Percentiles rank a stretch among this genome's conserved stretches.
Conservation (phyloP, 2,329 filamentous ascomycete genomes). For the Scytalidium sp. region DNA sequence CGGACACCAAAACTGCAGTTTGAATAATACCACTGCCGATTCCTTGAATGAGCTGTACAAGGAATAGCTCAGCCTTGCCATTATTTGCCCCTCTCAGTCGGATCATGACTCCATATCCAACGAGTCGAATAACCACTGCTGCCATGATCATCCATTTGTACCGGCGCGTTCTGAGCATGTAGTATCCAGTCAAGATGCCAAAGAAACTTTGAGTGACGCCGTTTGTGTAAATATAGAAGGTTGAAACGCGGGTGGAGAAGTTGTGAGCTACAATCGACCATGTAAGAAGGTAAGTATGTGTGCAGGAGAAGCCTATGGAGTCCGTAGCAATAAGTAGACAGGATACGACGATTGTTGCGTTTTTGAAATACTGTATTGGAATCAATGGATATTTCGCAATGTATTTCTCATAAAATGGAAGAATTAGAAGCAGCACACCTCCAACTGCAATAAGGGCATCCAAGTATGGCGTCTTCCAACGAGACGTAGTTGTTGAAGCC, state of each 20-base stretch:
- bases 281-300: conserved; percentile 45
- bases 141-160: conserved; percentile 45
- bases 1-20: conserved; percentile 38
- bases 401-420: conserved; percentile 47
- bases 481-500: conserved; percentile 29
- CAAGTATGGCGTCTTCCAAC: conserved; percentile 42
- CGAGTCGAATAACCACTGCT: conserved; percentile 37
- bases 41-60: conserved; percentile 46
- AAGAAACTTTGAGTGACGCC: conserved; percentile 39
- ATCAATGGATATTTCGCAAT: conserved; percentile 42
- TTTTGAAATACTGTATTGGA: conserved; percentile 42
- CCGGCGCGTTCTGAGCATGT: conserved; percentile 38
- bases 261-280: conserved; percentile 43
- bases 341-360: conserved; percentile 38
- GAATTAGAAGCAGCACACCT: conserved; percentile 32
- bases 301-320: conserved; percentile 38
- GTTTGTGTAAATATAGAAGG: conserved; percentile 28
- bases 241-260: conserved; percentile 36
- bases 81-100: conserved; percentile 39
- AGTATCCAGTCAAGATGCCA: conserved; percentile 35
- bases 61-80: conserved; percentile 41
- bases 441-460: conserved; percentile 42
- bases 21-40: conserved; percentile 44
- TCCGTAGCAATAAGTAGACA: conserved; percentile 39
- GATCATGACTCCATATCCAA: conserved; percentile 50